These are phyloP conservation scores for Trichoderma lentiforme DNA, from an alignment of 2,329 filamentous ascomycete species.

Conservation along the genomic window DNA sequence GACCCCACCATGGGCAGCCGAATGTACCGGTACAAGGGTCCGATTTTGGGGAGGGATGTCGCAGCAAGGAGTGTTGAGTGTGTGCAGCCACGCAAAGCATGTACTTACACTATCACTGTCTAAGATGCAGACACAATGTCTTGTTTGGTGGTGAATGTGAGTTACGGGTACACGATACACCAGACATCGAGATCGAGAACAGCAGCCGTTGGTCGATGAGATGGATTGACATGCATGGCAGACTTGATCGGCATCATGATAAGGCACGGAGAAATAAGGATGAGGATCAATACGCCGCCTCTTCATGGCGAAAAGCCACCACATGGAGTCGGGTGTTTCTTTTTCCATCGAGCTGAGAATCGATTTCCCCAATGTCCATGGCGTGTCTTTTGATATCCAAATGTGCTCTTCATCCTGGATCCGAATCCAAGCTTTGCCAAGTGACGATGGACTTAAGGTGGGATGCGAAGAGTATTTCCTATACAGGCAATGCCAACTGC, in stretches of 20 bases:
- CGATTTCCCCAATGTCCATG: not conserved
- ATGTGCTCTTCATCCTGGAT: not conserved
- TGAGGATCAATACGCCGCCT: not conserved
- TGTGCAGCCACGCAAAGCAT: not conserved
- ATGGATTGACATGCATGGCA: not conserved
- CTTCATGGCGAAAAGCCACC: not conserved
- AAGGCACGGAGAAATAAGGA: not conserved
- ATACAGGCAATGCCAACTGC: not conserved
- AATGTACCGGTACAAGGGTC: constrained; percentile 14
- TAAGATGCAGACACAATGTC: not conserved
- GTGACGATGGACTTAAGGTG: not conserved
- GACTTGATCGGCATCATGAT: not conserved
- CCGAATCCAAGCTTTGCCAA: not conserved
- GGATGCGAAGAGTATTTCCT: not conserved
- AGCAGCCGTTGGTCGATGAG: not conserved
- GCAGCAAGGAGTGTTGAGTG: constrained; percentile 3
- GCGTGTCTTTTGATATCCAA: not conserved
- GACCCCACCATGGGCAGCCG: constrained; percentile 5
- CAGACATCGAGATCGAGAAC: not conserved
- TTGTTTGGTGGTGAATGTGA: not conserved
- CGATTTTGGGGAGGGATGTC: not conserved
- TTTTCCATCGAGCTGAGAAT: not conserved
- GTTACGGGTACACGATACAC: not conserved
- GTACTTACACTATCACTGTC: not conserved
- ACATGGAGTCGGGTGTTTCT: not conserved